Evolutionary conservation across 2,329 filamentous ascomycete genomes (phyloP).

Genomic region (Fusarium falciforme): DNA sequence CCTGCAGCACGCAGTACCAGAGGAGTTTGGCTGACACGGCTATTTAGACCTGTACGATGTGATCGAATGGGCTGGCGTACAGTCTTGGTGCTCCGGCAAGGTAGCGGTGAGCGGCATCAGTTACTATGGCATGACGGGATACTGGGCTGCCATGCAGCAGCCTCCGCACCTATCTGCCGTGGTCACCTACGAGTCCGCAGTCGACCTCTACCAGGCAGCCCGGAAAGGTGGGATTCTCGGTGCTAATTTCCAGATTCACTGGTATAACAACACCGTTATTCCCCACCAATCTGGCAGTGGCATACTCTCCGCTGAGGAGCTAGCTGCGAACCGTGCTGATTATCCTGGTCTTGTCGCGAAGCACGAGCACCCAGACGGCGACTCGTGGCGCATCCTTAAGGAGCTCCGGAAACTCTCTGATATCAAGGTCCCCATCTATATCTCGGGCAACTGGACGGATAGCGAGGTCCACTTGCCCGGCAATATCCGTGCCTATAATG

Average conservation of each 20-base stretch:
- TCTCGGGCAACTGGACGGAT: slow-evolving; percentile 11
- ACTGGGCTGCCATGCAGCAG: slow-evolving; percentile 6
- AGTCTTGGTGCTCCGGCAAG: slow-evolving; percentile 3
- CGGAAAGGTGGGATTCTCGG: slow-evolving; percentile 1
- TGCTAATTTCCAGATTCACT: slow-evolving; percentile 7
- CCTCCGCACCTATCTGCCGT: slow-evolving; percentile 7
- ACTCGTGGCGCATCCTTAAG: background rate
- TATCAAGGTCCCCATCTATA: slow-evolving; percentile 5
- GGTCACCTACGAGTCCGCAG: slow-evolving; percentile 5
- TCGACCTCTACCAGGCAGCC: background rate
- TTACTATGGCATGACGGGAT: slow-evolving; percentile 12
- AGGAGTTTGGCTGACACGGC: background rate
- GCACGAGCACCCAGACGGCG: background rate
- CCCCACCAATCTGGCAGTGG: background rate
- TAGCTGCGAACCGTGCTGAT: background rate
- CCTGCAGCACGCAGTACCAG: background rate
- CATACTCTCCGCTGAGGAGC: background rate
- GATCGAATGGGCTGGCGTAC: slow-evolving; percentile 7
- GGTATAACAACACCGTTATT: slow-evolving; percentile 5
- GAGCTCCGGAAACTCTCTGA: background rate
- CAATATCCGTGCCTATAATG: slow-evolving; percentile 3
- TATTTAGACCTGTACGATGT: slow-evolving; percentile 7
- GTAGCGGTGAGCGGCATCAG: slow-evolving; percentile 8
- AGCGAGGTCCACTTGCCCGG: slow-evolving; percentile 3
- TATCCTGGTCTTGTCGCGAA: background rate